These are phyloP conservation scores for Hemileia vastatrix DNA, from an alignment of 1,284 basidiomycete species.

Conservation along the genomic window DNA sequence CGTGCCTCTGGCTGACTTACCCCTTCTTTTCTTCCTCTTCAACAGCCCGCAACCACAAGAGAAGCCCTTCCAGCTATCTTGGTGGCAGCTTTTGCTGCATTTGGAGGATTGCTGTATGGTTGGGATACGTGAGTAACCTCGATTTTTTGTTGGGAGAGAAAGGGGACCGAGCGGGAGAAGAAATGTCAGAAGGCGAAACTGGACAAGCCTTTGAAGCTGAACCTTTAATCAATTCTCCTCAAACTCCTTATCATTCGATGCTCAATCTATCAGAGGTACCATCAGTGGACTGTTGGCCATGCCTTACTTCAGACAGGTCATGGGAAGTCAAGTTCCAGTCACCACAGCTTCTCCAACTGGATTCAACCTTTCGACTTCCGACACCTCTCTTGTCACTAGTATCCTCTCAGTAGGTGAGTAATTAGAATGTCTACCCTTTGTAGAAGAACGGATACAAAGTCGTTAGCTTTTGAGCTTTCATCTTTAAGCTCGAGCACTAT, in stretches of 20 bases:
- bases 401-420: not conserved
- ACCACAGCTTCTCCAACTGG: not conserved
- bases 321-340: not conserved
- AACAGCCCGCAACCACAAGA: too few relatives aligned
- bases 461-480: too few relatives aligned
- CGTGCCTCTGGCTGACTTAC: too few relatives aligned
- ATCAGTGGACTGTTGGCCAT: not conserved
- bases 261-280: not conserved
- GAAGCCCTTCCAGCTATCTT: not conserved
- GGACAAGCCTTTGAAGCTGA: not conserved
- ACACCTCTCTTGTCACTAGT: not conserved
- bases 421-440: too few relatives aligned
- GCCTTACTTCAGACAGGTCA: not conserved
- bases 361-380: not conserved
- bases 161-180: too few relatives aligned
- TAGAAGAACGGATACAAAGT: too few relatives aligned
- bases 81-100: not conserved
- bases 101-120: not conserved
- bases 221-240: not conserved
- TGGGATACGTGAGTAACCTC: not conserved
- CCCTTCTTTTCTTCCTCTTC: too few relatives aligned
- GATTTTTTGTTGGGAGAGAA: not conserved
- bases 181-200: too few relatives aligned
- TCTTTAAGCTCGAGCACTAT: too few relatives aligned
- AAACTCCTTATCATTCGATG: not conserved